Evolutionary conservation across 73 alveolate genomes (phyloP).

Genomic region (Urostyla sp.): DNA sequence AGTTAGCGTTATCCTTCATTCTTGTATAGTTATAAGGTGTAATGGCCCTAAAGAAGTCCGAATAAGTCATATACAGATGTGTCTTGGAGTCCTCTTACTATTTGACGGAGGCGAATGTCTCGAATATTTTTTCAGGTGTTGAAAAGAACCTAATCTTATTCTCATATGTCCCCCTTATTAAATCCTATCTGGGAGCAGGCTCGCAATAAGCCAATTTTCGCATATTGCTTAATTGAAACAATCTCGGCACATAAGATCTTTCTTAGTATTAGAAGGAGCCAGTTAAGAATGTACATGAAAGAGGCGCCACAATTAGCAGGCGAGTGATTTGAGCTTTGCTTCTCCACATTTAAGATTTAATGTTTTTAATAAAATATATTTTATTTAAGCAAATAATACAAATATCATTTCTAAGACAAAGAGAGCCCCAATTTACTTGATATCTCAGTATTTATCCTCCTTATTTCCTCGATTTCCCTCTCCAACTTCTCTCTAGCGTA

Average conservation of each 20-base stretch:
- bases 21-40: conserved; percentile 73
- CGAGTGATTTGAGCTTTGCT: no score
- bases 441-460: conserved; percentile 65
- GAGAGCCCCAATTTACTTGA: conserved; percentile 59
- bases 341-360: no score
- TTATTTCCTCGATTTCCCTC: conserved; percentile 61
- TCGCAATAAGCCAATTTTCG: conserved; percentile 38
- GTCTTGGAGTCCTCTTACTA: conserved; percentile 58
- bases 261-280: no score
- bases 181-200: conserved; percentile 70
- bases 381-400: no score
- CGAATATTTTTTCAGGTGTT: conserved; percentile 82
- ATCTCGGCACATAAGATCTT: no score
- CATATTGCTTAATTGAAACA: neutral
- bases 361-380: no score
- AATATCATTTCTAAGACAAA: no score
- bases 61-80: conserved; percentile 66
- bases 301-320: no score
- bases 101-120: conserved; percentile 72
- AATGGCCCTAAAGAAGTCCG: conserved; percentile 74
- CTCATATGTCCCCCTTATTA: conserved; percentile 82
- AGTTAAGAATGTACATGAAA: no score
- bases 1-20: conserved; percentile 36
- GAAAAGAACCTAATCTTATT: conserved; percentile 77
- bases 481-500: conserved; percentile 59